phyloP scores from a whole-genome alignment of 257 asterid genomes.

The Solanum phureja region DNA sequence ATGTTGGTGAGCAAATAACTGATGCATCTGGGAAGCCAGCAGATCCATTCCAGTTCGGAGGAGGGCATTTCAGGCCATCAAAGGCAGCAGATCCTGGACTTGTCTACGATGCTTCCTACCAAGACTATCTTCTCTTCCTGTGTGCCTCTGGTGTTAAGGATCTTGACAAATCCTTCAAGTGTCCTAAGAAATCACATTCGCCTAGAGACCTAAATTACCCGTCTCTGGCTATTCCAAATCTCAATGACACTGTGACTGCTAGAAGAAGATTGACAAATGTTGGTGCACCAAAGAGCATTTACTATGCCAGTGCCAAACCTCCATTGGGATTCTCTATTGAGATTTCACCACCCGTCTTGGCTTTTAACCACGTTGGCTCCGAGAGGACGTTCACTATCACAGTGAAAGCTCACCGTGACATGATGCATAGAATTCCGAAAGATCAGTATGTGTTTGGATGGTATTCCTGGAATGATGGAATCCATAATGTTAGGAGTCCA shows the following conservation, averaged over 20 bases:
- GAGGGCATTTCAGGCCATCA: conserved; percentile 79
- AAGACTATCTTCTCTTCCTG: conserved; percentile 59
- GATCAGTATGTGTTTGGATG: conserved; percentile 26
- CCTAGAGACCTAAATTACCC: conserved; percentile 60
- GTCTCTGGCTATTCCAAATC: conserved; percentile 54
- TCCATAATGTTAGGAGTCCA: conserved; percentile 31
- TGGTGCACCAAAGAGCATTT: conserved; percentile 39
- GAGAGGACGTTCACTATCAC: conserved; percentile 52
- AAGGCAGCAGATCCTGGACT: conserved; percentile 93
- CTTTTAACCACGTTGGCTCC: conserved; percentile 38
- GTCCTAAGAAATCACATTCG: conserved; percentile 33
- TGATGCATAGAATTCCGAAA: not conserved
- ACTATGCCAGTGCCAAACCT: conserved; percentile 44
- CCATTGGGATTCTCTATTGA: conserved; percentile 56
- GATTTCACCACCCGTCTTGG: conserved; percentile 48
- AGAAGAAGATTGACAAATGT: conserved; percentile 69
- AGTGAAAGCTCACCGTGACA: conserved; percentile 22
- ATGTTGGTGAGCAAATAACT: conserved; percentile 33
- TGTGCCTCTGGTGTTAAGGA: conserved; percentile 29
- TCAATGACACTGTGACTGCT: conserved; percentile 28
- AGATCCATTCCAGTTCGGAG: conserved; percentile 75
- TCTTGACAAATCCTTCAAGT: conserved; percentile 31
- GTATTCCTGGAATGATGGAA: conserved; percentile 28
- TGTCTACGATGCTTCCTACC: conserved; percentile 68
- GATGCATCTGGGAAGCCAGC: conserved; percentile 59